A percentile compares a stretch with the other conserved stretches of the same genome.
phyloP scores from a whole-genome alignment of 768 basidiomycete genomes.

The Termitomyces sp. region DNA sequence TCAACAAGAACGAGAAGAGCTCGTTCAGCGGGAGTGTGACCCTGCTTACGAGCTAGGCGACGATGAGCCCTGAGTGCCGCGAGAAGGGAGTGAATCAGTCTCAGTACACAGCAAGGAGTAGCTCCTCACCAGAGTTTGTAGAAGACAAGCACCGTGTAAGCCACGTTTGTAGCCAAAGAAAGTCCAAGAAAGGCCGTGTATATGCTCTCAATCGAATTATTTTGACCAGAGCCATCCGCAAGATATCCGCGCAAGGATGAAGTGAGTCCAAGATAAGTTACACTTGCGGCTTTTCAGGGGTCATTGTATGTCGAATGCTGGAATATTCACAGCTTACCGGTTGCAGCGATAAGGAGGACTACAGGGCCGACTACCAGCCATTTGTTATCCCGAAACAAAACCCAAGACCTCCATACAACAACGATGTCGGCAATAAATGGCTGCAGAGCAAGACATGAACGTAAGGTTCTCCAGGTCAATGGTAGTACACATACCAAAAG shows the following conservation, averaged over 20 bases:
- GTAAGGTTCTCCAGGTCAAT: too few species aligned
- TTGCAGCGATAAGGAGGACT: neutral
- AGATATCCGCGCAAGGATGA: neutral
- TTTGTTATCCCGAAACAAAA: neutral
- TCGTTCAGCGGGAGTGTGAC: neutral
- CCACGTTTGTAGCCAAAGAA: constrained; percentile 1
- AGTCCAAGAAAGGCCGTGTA: constrained; percentile 1
- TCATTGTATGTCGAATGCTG: neutral
- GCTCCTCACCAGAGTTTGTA: neutral
- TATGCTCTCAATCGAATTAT: neutral
- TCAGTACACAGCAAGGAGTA: neutral
- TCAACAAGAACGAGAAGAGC: neutral
- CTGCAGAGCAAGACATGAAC: neutral
- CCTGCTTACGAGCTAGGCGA: neutral
- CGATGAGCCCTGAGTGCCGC: neutral
- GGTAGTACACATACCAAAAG: neutral
- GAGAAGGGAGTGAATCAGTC: neutral
- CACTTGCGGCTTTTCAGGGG: neutral
- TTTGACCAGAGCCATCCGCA: neutral
- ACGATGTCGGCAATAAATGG: constrained; percentile 3
- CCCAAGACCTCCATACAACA: constrained; percentile 10
- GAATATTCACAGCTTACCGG: neutral
- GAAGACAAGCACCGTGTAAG: neutral
- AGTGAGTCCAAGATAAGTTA: constrained; percentile 4
- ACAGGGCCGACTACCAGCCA: constrained; percentile 2